These are phyloP conservation scores for Melastoma malabathricum DNA, from an alignment of 345 rosid genomes.

Conservation along the genomic window DNA sequence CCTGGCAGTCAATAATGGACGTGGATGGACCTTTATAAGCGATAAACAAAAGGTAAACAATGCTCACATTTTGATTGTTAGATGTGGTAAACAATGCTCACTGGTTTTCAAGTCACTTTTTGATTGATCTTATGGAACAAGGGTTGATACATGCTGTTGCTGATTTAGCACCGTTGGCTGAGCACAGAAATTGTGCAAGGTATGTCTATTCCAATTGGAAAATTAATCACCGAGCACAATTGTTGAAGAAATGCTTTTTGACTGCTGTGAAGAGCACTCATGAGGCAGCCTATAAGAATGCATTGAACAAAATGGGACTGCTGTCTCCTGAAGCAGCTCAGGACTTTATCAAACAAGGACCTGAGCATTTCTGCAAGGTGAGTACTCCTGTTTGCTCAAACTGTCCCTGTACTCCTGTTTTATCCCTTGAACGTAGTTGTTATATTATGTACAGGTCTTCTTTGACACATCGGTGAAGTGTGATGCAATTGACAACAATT, in stretches of 20 bases:
- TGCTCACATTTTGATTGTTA: no score
- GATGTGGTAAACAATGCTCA: no score
- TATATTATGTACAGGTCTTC: no score
- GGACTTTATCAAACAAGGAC: no score
- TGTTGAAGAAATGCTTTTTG: not conserved
- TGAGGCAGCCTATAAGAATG: not conserved
- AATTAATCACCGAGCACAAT: not conserved
- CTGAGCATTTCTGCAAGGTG: no score
- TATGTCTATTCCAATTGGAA: slow-evolving; percentile 1
- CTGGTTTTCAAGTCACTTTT: not conserved
- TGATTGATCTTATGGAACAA: not conserved
- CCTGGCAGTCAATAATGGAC: not conserved
- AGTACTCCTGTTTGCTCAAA: no score
- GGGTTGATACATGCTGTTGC: slow-evolving; percentile 1
- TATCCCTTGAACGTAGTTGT: no score
- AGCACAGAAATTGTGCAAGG: not conserved
- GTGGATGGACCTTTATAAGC: not conserved
- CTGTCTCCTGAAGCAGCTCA: no score
- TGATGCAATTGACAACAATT: no score
- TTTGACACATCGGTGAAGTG: no score
- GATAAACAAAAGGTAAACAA: no score
- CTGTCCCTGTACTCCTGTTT: not conserved
- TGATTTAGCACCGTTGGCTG: not conserved
- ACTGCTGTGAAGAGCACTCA: not conserved
- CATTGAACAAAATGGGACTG: not conserved